These are phyloP conservation scores for Fraxinus sp. DNA, from an alignment of 305 asterid species.

Conservation along the genomic window DNA sequence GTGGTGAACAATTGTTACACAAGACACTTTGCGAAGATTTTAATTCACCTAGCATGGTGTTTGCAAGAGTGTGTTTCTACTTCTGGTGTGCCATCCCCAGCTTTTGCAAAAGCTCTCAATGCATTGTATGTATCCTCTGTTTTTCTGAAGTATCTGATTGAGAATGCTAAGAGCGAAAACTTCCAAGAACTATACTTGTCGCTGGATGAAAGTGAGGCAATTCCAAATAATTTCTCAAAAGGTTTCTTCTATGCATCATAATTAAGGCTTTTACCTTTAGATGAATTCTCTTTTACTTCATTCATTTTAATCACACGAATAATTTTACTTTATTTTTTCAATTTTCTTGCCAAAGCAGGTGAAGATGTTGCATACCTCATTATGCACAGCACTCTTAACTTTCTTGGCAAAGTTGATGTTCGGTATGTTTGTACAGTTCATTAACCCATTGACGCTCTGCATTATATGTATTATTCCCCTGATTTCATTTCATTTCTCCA, in stretches of 20 bases:
- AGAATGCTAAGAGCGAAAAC: constrained; percentile 63
- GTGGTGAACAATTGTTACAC: constrained; percentile 76
- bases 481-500: constrained; percentile 20
- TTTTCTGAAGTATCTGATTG: constrained; percentile 80
- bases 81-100: constrained; percentile 55
- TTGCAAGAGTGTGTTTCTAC: constrained; percentile 80
- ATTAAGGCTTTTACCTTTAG: background rate
- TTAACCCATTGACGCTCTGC: constrained; percentile 11
- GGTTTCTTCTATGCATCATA: constrained; percentile 40
- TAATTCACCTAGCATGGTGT: constrained; percentile 84
- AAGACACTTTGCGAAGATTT: constrained; percentile 83
- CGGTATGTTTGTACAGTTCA: constrained; percentile 49
- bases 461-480: constrained; percentile 22
- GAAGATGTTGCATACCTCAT: constrained; percentile 55
- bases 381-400: constrained; percentile 62
- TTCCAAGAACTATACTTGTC: constrained; percentile 74
- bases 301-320: constrained; percentile 5
- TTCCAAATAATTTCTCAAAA: constrained; percentile 56
- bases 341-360: constrained; percentile 41
- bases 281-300: constrained; percentile 2
- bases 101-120: constrained; percentile 70
- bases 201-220: constrained; percentile 64
- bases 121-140: constrained; percentile 80
- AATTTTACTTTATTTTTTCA: background rate
- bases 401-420: constrained; percentile 67